Conservation (phyloP, 805 yeast genomes). For the Metschnikowia similis region DNA sequence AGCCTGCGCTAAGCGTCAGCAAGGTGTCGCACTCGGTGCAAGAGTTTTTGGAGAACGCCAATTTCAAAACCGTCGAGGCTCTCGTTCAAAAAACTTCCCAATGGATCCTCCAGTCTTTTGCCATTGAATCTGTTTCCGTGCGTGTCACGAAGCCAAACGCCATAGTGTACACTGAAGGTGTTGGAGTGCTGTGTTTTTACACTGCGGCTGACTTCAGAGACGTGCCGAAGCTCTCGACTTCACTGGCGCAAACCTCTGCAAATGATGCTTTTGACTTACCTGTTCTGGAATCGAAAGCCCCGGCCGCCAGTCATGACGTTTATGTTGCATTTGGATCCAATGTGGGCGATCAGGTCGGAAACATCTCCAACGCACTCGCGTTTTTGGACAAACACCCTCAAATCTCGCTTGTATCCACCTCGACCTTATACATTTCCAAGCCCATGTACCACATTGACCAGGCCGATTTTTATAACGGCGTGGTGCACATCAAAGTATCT, state of each 20-base stretch:
- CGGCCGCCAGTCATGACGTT: constrained; percentile 45
- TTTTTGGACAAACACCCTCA: constrained; percentile 35
- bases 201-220: constrained; percentile 36
- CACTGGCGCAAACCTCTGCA: constrained; percentile 8
- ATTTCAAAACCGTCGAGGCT: constrained; percentile 92
- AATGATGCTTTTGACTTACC: constrained; percentile 31
- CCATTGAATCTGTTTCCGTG: constrained; percentile 43
- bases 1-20: constrained; percentile 15
- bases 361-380: constrained; percentile 54
- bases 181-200: constrained; percentile 75
- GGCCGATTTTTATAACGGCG: constrained; percentile 80
- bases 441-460: constrained; percentile 91
- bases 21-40: constrained; percentile 36
- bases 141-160: constrained; percentile 86
- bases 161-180: constrained; percentile 78
- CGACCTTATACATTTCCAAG: constrained; percentile 79
- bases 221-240: constrained; percentile 10
- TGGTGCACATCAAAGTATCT: constrained; percentile 56
- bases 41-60: constrained; percentile 66
- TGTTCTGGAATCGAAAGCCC: constrained; percentile 7
- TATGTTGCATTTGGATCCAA: constrained; percentile 90
- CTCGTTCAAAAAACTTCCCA: constrained; percentile 71
- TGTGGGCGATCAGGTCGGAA: constrained; percentile 62
- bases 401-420: constrained; percentile 53
- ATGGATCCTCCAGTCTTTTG: constrained; percentile 39